Evolutionary conservation across 2,329 filamentous ascomycete species (phyloP), one percentile per base, ranked within the genome.

Genomic region (Samsoniella hepiali): DNA sequence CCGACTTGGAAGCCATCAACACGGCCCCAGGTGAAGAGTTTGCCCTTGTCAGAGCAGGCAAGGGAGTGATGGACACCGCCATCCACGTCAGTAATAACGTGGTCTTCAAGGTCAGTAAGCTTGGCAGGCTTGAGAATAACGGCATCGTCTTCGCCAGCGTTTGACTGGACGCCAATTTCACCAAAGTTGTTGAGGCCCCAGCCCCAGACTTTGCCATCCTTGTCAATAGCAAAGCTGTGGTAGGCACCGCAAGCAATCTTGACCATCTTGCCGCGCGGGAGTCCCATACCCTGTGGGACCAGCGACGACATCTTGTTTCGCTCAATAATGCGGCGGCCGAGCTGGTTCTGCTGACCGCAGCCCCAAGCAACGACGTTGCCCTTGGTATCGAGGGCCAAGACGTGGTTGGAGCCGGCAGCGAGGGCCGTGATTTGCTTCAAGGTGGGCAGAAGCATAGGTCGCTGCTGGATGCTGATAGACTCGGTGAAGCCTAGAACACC

Each of bases 181-280:
- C 89, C 90, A 75, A 91, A 96, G 76, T 90, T 93, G 82, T 96
- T 96, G 36, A 94, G 80, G 31, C 93, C 92, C 91, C 92, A 96
- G 0, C 88, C 85, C 76, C 87, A 95, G 38, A 94, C 88, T 36
- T 84, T 82, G 45, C 88, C 90, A 15, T 85, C 83, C 63, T 84
- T 82, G 75, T 89, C 86, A 54, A 96, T 81, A 22, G 91, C 91
- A 69, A 96, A 94, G 69, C 88, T 90, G 79, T 96, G 91, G 76
- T 93, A 94, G 15, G 88, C 85, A 51, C 92, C 92, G 67, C 85
- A 87, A 22, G 83, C 84, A 56, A 80, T 72, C 69, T 79, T 75
- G 58, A 68, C 67, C 51, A 91, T 84, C 69, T 80, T 81, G 67
- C 89, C 90, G 10, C 91, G 82, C 53, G 78, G 77, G 31, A 79